These are phyloP conservation scores for Pythium apleroticum DNA, from an alignment of 352 stramenopile species.

Conservation along the genomic window DNA sequence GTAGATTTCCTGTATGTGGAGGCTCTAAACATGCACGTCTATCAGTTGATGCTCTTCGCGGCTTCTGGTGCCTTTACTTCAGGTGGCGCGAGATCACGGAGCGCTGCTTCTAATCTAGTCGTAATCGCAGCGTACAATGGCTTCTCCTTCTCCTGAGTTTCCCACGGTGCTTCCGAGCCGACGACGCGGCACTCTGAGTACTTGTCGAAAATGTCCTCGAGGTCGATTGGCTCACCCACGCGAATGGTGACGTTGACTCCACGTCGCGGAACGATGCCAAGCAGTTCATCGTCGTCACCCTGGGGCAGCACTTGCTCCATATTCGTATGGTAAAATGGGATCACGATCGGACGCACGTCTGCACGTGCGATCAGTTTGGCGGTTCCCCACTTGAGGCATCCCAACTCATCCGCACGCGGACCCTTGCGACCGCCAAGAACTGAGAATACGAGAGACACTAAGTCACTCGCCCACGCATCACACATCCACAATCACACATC, in stretches of 20 bases:
- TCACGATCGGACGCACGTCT: conserved; percentile 62
- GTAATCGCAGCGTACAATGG: conserved; percentile 85
- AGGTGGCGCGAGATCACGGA: conserved; percentile 50
- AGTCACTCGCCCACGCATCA: neutral
- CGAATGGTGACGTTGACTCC: conserved; percentile 54
- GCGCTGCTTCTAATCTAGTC: conserved; percentile 75
- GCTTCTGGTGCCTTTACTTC: neutral
- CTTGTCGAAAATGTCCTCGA: conserved; percentile 79
- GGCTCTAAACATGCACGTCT: neutral
- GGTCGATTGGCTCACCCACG: conserved; percentile 75
- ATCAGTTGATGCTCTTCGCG: neutral
- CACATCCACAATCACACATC: neutral
- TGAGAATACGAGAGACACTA: conserved; percentile 16
- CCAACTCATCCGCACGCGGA: conserved; percentile 67
- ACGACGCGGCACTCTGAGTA: conserved; percentile 49
- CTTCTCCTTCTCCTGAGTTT: conserved; percentile 66
- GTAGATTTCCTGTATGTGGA: neutral
- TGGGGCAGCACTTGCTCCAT: conserved; percentile 89
- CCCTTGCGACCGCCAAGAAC: conserved; percentile 68
- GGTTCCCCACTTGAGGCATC: conserved; percentile 85
- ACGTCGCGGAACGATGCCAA: conserved; percentile 57
- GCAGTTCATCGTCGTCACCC: conserved; percentile 69
- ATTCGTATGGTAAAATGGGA: conserved; percentile 87
- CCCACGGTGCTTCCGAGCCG: conserved; percentile 44
- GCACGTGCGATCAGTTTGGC: conserved; percentile 84